Conservation (phyloP, 1,284 basidiomycete genomes). For the Pisolithus thermaeus region DNA sequence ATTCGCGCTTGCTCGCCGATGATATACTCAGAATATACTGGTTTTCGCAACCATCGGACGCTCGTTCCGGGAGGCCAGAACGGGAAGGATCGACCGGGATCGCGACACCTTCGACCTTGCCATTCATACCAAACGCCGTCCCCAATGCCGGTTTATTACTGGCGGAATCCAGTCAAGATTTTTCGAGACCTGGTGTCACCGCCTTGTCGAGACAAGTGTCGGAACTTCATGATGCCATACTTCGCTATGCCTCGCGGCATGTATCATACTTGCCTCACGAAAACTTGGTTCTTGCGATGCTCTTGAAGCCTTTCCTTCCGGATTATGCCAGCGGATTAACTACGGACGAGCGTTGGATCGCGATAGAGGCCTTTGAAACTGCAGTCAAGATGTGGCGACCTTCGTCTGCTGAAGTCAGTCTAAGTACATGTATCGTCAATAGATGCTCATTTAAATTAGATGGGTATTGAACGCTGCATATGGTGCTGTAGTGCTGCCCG, state of each 20-base stretch:
- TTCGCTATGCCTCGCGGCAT: conserved; percentile 36
- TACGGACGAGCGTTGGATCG: conserved; percentile 49
- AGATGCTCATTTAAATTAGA: conserved; percentile 19
- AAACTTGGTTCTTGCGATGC: conserved; percentile 48
- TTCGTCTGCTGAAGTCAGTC: conserved; percentile 40
- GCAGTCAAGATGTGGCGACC: conserved; percentile 52
- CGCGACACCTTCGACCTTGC: conserved; percentile 38
- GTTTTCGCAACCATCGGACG: conserved; percentile 36
- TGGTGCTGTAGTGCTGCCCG: conserved; percentile 63
- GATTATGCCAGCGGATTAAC: conserved; percentile 23
- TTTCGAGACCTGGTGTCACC: conserved; percentile 36
- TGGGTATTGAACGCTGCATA: conserved; percentile 49
- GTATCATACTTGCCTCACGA: conserved; percentile 46
- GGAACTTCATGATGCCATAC: conserved; percentile 35
- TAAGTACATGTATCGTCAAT: conserved; percentile 14
- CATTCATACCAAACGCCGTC: conserved; percentile 43
- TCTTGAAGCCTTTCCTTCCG: conserved; percentile 51
- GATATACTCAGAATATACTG: conserved; percentile 50
- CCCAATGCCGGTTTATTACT: conserved; percentile 24
- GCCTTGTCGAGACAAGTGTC: conserved; percentile 24
- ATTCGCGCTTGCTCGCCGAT: conserved; percentile 40
- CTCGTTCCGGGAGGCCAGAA: conserved; percentile 25
- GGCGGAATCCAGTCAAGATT: conserved; percentile 27
- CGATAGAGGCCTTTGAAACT: conserved; percentile 57
- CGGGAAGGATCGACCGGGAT: conserved; percentile 31